Base-by-base conservation (phyloP, 768 basidiomycete species). In the Phylloporus sp. region DNA sequence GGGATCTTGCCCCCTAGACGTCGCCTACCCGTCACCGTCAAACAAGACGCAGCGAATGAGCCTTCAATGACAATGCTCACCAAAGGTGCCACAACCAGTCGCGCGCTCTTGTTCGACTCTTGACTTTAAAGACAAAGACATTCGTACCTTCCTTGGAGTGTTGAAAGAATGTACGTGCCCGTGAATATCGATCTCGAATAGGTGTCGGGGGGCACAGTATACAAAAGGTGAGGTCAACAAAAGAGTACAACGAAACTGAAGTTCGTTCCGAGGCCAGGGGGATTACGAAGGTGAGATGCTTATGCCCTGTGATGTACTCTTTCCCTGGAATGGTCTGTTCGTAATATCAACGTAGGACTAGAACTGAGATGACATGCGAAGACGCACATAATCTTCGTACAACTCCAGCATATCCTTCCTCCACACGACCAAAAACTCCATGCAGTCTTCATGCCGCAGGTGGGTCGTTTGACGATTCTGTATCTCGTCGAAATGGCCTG, bases 71-170 rank as follows among this genome's bases (percentile, higher is more conserved):
- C 6, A 29, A 24, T 42, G 45, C 68, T 45, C 54, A 84, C 92
- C 90, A 92, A 37, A 96, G 69, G 42, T 80, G 76, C 93, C 92
- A 96, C 36, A 81, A 73, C 94, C 94, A 97, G 63, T 96, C 92
- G 31, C 79, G 74, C 2, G 88, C 84, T 42, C 90, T 72, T 6
- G 85, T 82, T 23, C 88, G 79, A 52, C 81, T 82, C 62, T 86
- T 89, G 15, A 73, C 57, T 58, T 95, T 94, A 66, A 94, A 88
- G 23, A 95, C 74, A 63, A 93, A 95, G 22, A 95, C 78, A 52
- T 91, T 85, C 0, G 84, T 89, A 5, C 92, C 90, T 49, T 78
- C 77, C 41, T 74, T 77, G 1, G 67, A 62, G 10, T 72, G 66
- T 44, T 70, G 73, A 46, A 85, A 74, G 46, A 77, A 72, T 35